These are phyloP conservation scores for Pseudozyma flocculosa DNA, from an alignment of 1,284 basidiomycete species.

Conservation along the genomic window DNA sequence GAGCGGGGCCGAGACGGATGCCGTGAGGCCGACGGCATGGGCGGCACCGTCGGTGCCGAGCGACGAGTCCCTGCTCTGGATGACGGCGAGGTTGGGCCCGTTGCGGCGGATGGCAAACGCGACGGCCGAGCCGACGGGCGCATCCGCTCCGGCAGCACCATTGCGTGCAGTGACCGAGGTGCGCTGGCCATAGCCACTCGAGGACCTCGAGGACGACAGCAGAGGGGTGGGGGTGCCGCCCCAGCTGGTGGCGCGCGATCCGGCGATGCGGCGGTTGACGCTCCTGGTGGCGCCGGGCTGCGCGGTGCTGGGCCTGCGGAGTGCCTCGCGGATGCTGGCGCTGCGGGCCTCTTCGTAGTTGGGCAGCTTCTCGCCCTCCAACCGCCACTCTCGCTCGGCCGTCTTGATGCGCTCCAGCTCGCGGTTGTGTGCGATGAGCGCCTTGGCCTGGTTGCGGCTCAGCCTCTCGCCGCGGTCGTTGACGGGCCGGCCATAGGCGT, in stretches of 20 bases:
- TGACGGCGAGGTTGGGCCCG: background rate
- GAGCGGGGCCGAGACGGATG: background rate
- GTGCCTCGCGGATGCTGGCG: conserved; percentile 21
- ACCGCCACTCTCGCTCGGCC: conserved; percentile 33
- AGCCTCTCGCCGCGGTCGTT: conserved; percentile 27
- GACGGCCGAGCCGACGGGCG: background rate
- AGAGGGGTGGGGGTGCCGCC: background rate
- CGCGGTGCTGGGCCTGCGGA: conserved; percentile 10
- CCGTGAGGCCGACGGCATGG: background rate
- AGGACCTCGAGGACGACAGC: conserved; percentile 12
- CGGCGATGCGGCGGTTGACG: background rate
- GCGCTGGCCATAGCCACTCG: conserved; percentile 8
- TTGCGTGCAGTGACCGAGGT: no score
- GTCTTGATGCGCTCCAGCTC: conserved; percentile 34
- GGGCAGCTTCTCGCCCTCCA: conserved; percentile 23
- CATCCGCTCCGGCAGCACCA: no score
- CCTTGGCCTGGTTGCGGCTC: conserved; percentile 31
- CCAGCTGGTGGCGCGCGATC: background rate
- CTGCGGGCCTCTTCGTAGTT: conserved; percentile 22
- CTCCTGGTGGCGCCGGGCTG: background rate
- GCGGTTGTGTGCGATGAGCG: conserved; percentile 23
- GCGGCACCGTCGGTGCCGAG: no score
- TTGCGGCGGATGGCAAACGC: background rate
- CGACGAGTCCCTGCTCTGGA: background rate
- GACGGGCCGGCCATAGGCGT: conserved; percentile 24